Evolutionary conservation across 345 rosid genomes (phyloP), one percentile per base, ranked within the genome.

Genomic region (Lenwebbia sp.): DNA sequence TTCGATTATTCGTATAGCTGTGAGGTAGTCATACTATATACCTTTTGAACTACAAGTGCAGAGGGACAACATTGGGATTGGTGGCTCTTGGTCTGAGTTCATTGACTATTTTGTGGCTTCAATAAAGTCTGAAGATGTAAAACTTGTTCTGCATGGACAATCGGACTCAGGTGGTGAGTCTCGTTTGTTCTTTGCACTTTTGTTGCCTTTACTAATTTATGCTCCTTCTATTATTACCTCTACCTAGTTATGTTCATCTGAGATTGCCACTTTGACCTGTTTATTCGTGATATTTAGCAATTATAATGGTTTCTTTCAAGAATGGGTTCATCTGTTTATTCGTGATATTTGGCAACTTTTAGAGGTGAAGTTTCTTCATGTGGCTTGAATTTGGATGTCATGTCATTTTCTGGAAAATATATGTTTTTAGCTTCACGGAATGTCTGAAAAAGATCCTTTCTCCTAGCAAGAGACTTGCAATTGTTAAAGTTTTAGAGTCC

Each of bases 81-180:
- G 98, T 30, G 98, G 96, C 76, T 94, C 97, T 30, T 94, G 96
- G 99, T 92, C 93, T 12, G 99, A 97, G 81, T 95, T 96, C 88
- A 84, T 95, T 28, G 93, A 95, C 88, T 97, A 97, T 87, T 82
- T 94, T 7, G 26, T 90, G 22, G 93, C 96, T 86, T 95, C 98
- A 33, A 81, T 95, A 85, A 93, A 92, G 83, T 94, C 98, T 49
- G 92, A 92, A 28, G 92, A 94, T 88, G 94, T 94, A 52, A 96
- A 94, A 94, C 95, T 97, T 89, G 89, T 95, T 41, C 86, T 95
- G 5, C 94, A 91, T 82, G 89, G 89, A 49, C 83, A 50, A 41
- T 85, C 92, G 14, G 83, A 85, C 84, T 85, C 91, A 70, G 91
- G 86, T 65, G 95, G 98, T 93, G 86, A 76, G 50, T 62, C 13